Percentiles rank a stretch among this genome's conserved stretches.
phyloP scores from a whole-genome alignment of 441 rosid species.

The Brassica balearica region DNA sequence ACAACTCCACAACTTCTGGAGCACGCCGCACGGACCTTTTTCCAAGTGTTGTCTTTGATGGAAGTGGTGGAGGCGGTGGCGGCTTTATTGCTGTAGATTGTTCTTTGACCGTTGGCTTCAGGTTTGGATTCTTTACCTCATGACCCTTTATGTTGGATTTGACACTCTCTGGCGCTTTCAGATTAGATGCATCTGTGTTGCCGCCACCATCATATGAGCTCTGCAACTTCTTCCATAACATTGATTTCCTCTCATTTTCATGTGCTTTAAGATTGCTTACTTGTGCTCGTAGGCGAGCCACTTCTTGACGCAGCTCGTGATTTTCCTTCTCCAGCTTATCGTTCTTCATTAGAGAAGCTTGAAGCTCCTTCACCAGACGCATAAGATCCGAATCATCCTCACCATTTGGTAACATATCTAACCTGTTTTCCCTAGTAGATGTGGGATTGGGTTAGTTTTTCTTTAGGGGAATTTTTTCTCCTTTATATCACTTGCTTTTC shows the following conservation, averaged over 20 bases:
- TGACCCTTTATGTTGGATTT: slow-evolving; percentile 46
- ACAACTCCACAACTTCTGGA: slow-evolving; percentile 83
- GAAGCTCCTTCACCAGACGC: slow-evolving; percentile 67
- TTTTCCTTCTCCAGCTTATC: slow-evolving; percentile 80
- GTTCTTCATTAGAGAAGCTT: slow-evolving; percentile 58
- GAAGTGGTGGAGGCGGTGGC: slow-evolving; percentile 86
- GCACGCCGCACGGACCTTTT: slow-evolving; percentile 71
- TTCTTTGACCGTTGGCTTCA: slow-evolving; percentile 44
- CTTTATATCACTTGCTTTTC: slow-evolving; percentile 42
- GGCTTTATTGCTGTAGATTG: slow-evolving; percentile 46
- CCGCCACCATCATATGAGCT: slow-evolving; percentile 52
- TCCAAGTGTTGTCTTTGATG: slow-evolving; percentile 56
- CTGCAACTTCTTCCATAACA: slow-evolving; percentile 94
- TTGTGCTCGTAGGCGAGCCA: slow-evolving; percentile 67
- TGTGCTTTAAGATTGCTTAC: slow-evolving; percentile 77
- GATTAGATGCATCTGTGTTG: slow-evolving; percentile 48
- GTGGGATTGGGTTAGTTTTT: slow-evolving; percentile 30
- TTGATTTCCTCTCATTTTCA: slow-evolving; percentile 86
- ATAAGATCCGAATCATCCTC: slow-evolving; percentile 60
- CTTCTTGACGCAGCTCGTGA: slow-evolving; percentile 71
- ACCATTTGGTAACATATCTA: slow-evolving; percentile 47
- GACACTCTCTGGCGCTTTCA: slow-evolving; percentile 53
- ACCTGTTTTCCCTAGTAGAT: slow-evolving; percentile 33
- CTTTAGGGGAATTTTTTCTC: slow-evolving; percentile 34
- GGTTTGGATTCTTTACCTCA: slow-evolving; percentile 41